Conservation (phyloP, 768 basidiomycete species). For the Termitomyces titanicus region DNA sequence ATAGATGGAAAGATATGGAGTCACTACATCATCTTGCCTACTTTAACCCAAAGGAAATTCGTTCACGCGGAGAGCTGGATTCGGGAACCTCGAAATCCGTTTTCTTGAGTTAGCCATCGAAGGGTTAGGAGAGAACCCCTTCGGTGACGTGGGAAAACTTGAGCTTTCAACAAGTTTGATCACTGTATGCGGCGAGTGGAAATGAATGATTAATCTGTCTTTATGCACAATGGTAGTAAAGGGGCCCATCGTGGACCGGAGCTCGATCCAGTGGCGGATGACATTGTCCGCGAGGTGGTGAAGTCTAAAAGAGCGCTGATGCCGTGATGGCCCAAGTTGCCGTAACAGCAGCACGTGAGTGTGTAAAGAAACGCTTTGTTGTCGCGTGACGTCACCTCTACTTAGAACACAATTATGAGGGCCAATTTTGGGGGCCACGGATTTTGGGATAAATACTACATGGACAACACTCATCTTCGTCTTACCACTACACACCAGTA, state of each 20-base stretch:
- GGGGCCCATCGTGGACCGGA: not conserved
- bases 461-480: not conserved
- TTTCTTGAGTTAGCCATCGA: no score
- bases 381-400: conserved; percentile 20
- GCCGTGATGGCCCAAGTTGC: not conserved
- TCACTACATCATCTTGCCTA: not conserved
- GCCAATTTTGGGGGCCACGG: not conserved
- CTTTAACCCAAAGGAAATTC: not conserved
- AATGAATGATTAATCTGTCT: no score
- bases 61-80: not conserved
- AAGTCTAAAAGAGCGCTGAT: not conserved
- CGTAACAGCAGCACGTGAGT: conserved; percentile 1
- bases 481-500: not conserved
- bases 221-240: no score
- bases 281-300: not conserved
- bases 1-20: not conserved
- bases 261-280: not conserved
- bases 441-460: conserved; percentile 6
- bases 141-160: no score
- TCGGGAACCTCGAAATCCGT: no score
- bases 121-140: no score
- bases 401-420: not conserved
- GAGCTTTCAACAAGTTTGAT: no score
- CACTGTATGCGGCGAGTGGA: no score
- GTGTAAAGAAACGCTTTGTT: not conserved